Percentiles rank a stretch among this genome's conserved stretches.
These are phyloP conservation scores for Microcos paniculata DNA, from an alignment of 345 rosid genomes.

Conservation along the genomic window DNA sequence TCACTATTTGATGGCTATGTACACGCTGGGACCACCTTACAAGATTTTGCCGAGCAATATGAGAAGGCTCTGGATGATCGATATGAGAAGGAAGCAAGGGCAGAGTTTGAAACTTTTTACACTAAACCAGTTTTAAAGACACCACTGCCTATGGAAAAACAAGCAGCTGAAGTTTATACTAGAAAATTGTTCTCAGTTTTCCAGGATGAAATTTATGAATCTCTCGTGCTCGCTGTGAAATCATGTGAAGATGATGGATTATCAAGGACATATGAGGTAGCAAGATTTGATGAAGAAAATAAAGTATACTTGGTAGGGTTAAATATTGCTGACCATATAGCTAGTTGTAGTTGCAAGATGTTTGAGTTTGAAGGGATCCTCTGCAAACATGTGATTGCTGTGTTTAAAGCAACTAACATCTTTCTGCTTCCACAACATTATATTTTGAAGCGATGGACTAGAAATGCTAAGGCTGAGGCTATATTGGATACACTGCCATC, in stretches of 20 bases:
- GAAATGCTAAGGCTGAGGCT: slow-evolving; percentile 27
- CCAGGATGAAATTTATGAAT: slow-evolving; percentile 36
- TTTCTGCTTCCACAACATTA: slow-evolving; percentile 30
- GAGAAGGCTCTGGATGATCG: slow-evolving; percentile 30
- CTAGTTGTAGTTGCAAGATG: slow-evolving; percentile 34
- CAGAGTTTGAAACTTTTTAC: slow-evolving; percentile 30
- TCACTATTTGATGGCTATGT: slow-evolving; percentile 40
- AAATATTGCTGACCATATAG: slow-evolving; percentile 20
- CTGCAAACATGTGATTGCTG: slow-evolving; percentile 33
- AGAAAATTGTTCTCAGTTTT: slow-evolving; percentile 25
- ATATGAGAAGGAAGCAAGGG: slow-evolving; percentile 23
- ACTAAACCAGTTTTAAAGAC: slow-evolving; percentile 30
- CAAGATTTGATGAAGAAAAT: slow-evolving; percentile 33
- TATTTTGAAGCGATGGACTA: slow-evolving; percentile 32
- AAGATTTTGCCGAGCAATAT: slow-evolving; percentile 32
- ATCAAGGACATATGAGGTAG: slow-evolving; percentile 21
- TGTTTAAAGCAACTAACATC: slow-evolving; percentile 24
- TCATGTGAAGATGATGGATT: slow-evolving; percentile 16
- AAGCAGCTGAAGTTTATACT: slow-evolving; percentile 32
- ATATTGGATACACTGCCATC: slow-evolving; percentile 15
- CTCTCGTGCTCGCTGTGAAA: slow-evolving; percentile 32
- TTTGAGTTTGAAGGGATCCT: slow-evolving; percentile 35
- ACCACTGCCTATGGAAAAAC: slow-evolving; percentile 39
- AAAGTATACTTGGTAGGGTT: slow-evolving; percentile 15
- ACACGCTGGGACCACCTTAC: slow-evolving; percentile 27